Evolutionary conservation across 306 rosid species (phyloP).

Genomic region (Trifolium subterraneum): DNA sequence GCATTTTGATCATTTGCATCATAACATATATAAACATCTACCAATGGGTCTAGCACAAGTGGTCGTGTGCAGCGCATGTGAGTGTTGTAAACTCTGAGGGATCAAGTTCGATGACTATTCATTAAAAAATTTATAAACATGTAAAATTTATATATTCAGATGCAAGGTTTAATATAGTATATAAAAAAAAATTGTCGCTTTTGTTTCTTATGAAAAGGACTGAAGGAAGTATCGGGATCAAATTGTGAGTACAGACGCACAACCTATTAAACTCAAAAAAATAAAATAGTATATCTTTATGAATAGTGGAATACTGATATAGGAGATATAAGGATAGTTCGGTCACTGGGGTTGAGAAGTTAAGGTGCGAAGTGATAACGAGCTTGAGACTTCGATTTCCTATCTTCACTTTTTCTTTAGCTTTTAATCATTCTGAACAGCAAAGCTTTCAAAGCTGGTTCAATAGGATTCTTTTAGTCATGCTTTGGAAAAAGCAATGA

Average conservation of each 20-base stretch:
- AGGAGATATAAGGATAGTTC: too few species aligned
- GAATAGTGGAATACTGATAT: background rate
- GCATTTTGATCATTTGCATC: constrained; percentile 10
- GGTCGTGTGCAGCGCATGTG: background rate
- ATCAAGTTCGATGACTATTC: too few species aligned
- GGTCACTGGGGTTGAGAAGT: too few species aligned
- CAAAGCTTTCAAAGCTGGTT: constrained; percentile 29
- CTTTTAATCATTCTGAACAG: constrained; percentile 13
- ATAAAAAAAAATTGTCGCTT: background rate
- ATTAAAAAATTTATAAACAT: background rate
- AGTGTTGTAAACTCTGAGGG: background rate
- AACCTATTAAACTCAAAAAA: too few species aligned
- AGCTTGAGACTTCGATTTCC: too few species aligned
- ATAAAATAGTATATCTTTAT: constrained; percentile 4
- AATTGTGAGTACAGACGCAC: too few species aligned
- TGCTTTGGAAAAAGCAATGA: constrained; percentile 33
- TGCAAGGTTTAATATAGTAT: too few species aligned
- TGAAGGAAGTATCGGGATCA: too few species aligned
- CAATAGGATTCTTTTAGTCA: constrained; percentile 37
- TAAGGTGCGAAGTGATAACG: too few species aligned
- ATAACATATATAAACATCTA: background rate
- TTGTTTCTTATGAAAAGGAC: too few species aligned
- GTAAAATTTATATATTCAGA: background rate
- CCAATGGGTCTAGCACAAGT: too few species aligned
- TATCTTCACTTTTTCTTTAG: constrained; percentile 38